Base-by-base conservation (phyloP, 305 asterid genomes). In the Fraxinus albicans region DNA sequence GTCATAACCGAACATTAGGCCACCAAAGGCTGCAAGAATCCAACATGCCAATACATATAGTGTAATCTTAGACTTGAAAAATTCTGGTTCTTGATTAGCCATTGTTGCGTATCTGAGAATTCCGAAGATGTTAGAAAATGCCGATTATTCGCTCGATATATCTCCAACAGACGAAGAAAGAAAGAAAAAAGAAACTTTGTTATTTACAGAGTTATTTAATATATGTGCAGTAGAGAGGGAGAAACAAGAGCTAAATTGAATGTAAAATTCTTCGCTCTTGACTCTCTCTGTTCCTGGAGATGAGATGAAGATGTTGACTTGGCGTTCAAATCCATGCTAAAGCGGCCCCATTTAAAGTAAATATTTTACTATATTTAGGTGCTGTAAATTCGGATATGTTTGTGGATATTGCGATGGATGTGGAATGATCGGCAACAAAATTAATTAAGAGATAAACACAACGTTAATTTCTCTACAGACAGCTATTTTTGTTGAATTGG, bases 1-100 rank as follows among this genome's bases (percentile, higher is more conserved):
- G 42, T 90, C 93, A 74, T 90, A 90, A 17, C 93, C 93, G 69
- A 90, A 90, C 91, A 90, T 86, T 0, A 90, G 83, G 1, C 93
- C 93, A 36, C 93, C 91, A 80, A 90, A 90, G 4, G 93, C 92
- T 0, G 91, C 90, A 8, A 90, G 79, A 47, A 89, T 84, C 93
- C 93, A 90, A 42, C 90, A 87, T 13, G 85, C 60, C 7, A 86
- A 21, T 9, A 89, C 89, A 82, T 90, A 90, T 25, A 67, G 0
- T 0, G 89, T 88, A 31, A 87, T 42, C 83, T 83, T 88, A 2
- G 91, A 88, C 21, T 83, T 84, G 79, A 13, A 82, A 38, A 17
- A 6, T 0, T 21, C 77, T 6, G 29, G 6, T 12, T 40, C 77
- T 2, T 27, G 29, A 2, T 38, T 23, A 12, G 6, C 25, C 53